These are phyloP conservation scores for Xylaria intraflava DNA, from an alignment of 495 filamentous ascomycete species.

Conservation along the genomic window DNA sequence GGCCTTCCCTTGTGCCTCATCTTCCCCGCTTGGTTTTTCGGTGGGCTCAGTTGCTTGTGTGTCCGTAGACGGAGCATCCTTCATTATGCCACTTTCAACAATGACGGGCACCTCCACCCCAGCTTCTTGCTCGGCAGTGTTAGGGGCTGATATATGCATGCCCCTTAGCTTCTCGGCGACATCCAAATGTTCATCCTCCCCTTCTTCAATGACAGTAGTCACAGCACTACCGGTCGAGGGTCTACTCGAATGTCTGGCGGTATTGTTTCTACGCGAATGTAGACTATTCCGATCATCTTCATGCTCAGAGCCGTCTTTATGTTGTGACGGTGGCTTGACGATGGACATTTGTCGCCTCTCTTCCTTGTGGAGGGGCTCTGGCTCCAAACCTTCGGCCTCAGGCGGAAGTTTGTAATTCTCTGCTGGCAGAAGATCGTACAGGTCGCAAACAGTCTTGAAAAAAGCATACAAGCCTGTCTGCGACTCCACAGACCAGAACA, in stretches of 20 bases:
- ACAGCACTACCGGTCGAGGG: slow-evolving; percentile 71
- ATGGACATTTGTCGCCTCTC: slow-evolving; percentile 34
- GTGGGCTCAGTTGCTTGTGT: slow-evolving; percentile 1
- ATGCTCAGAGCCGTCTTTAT: slow-evolving; percentile 21
- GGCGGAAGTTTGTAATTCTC: slow-evolving; percentile 94
- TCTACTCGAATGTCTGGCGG: slow-evolving; percentile 63
- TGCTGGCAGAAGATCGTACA: slow-evolving; percentile 77
- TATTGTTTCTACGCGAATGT: slow-evolving; percentile 51
- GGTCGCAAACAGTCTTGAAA: slow-evolving; percentile 94
- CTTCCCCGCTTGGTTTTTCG: slow-evolving; percentile 10
- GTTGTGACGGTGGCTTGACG: slow-evolving; percentile 44
- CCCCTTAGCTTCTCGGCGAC: slow-evolving; percentile 31
- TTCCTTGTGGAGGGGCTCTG: slow-evolving; percentile 17
- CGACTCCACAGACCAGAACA: slow-evolving; percentile 95
- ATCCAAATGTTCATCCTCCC: slow-evolving; percentile 53
- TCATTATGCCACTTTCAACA: slow-evolving; percentile 32
- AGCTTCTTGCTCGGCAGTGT: slow-evolving; percentile 33
- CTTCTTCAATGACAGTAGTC: slow-evolving; percentile 62
- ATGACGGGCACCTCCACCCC: slow-evolving; percentile 40
- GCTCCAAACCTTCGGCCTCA: slow-evolving; percentile 76
- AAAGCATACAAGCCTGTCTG: slow-evolving; percentile 84
- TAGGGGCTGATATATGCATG: slow-evolving; percentile 36
- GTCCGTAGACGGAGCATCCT: slow-evolving; percentile 8
- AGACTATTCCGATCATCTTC: slow-evolving; percentile 38
- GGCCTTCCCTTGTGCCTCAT: slow-evolving; percentile 17